These are phyloP conservation scores for Copromyces sp. DNA, from an alignment of 495 filamentous ascomycete genomes.

Conservation along the genomic window DNA sequence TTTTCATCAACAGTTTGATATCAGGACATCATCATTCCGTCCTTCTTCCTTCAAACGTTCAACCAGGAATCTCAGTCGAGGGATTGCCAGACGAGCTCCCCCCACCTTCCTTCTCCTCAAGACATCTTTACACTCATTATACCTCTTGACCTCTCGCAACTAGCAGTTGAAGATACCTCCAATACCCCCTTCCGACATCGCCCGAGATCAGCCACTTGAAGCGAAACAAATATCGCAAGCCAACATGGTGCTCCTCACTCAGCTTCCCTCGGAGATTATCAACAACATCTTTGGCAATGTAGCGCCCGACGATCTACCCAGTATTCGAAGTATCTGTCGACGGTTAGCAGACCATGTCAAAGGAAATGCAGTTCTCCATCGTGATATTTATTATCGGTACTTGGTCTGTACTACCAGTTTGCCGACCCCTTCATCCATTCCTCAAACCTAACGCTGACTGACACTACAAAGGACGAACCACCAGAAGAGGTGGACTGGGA, in stretches of 20 bases:
- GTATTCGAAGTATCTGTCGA: slow-evolving; percentile 38
- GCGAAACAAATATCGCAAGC: neutral
- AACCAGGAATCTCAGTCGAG: neutral
- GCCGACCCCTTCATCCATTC: neutral
- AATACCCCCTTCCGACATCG: neutral
- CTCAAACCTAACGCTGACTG: neutral
- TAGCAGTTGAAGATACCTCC: neutral
- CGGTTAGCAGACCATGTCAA: slow-evolving; percentile 36
- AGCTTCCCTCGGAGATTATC: slow-evolving; percentile 48
- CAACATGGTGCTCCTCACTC: slow-evolving; percentile 23
- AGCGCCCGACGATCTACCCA: slow-evolving; percentile 41
- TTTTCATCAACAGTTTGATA: neutral
- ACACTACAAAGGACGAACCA: slow-evolving; percentile 30
- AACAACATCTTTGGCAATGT: slow-evolving; percentile 44
- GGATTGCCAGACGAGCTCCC: neutral
- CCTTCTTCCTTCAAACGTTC: neutral
- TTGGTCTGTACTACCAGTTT: slow-evolving; percentile 20
- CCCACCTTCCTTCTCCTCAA: neutral
- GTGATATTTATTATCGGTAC: slow-evolving; percentile 38
- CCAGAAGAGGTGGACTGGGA: slow-evolving; percentile 38
- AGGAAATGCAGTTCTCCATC: slow-evolving; percentile 42
- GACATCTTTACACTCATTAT: neutral
- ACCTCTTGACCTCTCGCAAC: neutral
- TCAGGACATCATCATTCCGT: neutral
- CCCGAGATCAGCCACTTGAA: neutral